Evolutionary conservation across 2,329 filamentous ascomycete genomes (phyloP), one percentile per base, ranked within the genome.

Genomic region (Trichoderma atroviride): DNA sequence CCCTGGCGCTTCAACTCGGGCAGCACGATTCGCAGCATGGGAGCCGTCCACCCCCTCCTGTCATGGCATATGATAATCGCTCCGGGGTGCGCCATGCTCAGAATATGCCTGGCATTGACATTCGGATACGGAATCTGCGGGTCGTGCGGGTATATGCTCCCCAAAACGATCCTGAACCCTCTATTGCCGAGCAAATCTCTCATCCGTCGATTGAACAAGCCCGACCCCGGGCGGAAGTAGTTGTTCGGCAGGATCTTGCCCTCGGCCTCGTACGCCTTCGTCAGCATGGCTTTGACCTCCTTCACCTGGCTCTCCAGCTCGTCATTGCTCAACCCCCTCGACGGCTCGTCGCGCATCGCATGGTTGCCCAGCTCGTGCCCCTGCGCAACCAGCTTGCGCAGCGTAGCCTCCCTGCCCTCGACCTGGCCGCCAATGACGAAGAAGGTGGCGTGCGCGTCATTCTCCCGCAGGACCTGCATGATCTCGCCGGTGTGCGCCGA

Each of bases 61-160:
- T 97, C 94, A 81, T 97, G 94, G 76, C 93, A 94, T 63, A 97
- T 90, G 71, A 97, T 89, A 69, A 97, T 91, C 33, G 87, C 90
- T 0, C 94, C 94, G 0, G 91, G 89, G 58, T 87, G 83, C 43
- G 91, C 83, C 91, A 94, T 93, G 80, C 92, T 93, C 74, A 97
- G 79, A 4, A 97, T 87, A 81, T 97, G 93, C 73, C 83, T 84
- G 9, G 92, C 90, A 79, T 97, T 97, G 64, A 94, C 73, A 72
- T 83, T 81, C 73, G 88, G 85, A 75, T 87, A 90, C 11, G 83
- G 83, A 69, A 97, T 90, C 83, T 96, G 93, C n/a, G 94, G 89
- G 81, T 97, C 94, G 81, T 97, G 93, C 5, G 94, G 94, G 80
- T 96, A 97, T 52, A 97, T 89, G 78, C 89, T 90, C 3, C 94